phyloP scores from a whole-genome alignment of 2,329 filamentous ascomycete genomes.

The Exophiala bonariae region DNA sequence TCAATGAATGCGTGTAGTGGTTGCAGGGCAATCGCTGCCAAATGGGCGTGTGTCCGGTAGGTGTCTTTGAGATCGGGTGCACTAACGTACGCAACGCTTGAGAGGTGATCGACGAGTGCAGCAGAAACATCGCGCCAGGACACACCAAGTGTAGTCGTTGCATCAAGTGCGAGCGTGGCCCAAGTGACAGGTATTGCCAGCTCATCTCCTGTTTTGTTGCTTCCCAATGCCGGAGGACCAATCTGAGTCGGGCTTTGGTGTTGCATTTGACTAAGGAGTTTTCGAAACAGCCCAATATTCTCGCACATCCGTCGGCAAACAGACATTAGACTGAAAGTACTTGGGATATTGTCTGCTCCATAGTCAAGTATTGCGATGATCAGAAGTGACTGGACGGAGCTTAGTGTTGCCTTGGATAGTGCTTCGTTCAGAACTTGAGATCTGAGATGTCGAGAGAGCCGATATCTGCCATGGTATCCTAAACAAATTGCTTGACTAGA shows the following conservation, averaged over 20 bases:
- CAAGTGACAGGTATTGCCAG: conserved; percentile 24
- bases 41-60: conserved; percentile 23
- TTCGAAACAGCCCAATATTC: conserved; percentile 26
- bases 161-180: conserved; percentile 23
- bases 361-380: conserved; percentile 27
- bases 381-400: conserved; percentile 26
- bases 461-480: conserved; percentile 25
- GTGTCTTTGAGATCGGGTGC: conserved; percentile 27
- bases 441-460: conserved; percentile 24
- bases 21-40: conserved; percentile 26
- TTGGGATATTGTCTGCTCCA: conserved; percentile 27
- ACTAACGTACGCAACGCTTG: conserved; percentile 25
- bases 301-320: conserved; percentile 27
- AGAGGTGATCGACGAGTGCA: conserved; percentile 26
- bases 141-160: conserved; percentile 24
- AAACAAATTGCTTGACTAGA: conserved; percentile 28
- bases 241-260: conserved; percentile 24
- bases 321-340: conserved; percentile 26
- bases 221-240: conserved; percentile 22
- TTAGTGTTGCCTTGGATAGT: conserved; percentile 23
- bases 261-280: conserved; percentile 25
- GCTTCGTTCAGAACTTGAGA: conserved; percentile 26
- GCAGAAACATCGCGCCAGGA: conserved; percentile 27
- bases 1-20: conserved; percentile 27
- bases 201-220: conserved; percentile 25